Percentiles rank a stretch among this genome's conserved stretches.
These are phyloP conservation scores for Aspergillus candidus DNA, from an alignment of 2,329 filamentous ascomycete genomes.

Conservation along the genomic window DNA sequence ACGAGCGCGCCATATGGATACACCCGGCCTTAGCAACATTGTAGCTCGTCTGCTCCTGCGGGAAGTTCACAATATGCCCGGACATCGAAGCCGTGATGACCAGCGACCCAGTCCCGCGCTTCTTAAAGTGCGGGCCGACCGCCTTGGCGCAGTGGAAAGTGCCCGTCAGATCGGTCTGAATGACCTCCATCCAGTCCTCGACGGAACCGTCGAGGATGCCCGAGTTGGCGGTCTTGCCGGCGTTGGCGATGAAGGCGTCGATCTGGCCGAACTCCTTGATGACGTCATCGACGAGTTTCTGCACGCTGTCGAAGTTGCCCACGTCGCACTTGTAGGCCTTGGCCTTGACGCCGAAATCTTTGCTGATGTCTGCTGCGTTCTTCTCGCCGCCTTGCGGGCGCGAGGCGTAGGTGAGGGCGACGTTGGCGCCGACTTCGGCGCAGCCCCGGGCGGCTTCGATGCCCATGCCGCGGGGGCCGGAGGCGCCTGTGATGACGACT, in stretches of 20 bases:
- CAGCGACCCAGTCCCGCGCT: slow-evolving; percentile 58
- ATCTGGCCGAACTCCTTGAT: slow-evolving; percentile 65
- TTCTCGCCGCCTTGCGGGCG: slow-evolving; percentile 57
- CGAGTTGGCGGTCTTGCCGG: slow-evolving; percentile 62
- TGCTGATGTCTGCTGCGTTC: slow-evolving; percentile 57
- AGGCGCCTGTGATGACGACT: slow-evolving; percentile 45
- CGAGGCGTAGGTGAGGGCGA: slow-evolving; percentile 62
- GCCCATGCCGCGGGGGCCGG: slow-evolving; percentile 61
- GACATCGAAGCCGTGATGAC: slow-evolving; percentile 62
- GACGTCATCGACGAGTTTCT: slow-evolving; percentile 54
- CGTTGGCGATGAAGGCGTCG: slow-evolving; percentile 63
- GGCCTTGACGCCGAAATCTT: slow-evolving; percentile 58
- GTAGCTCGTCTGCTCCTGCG: slow-evolving; percentile 62
- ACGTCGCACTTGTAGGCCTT: slow-evolving; percentile 64
- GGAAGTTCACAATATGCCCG: slow-evolving; percentile 50
- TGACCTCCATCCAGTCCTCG: slow-evolving; percentile 68
- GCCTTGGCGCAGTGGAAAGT: slow-evolving; percentile 81
- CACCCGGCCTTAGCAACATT: slow-evolving; percentile 62
- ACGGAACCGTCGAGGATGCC: slow-evolving; percentile 65
- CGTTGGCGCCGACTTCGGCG: slow-evolving; percentile 58
- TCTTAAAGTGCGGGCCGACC: slow-evolving; percentile 71
- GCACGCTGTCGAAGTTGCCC: slow-evolving; percentile 50
- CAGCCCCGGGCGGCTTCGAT: slow-evolving; percentile 61
- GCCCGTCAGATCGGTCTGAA: slow-evolving; percentile 82
- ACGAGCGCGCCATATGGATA: slow-evolving; percentile 57